Evolutionary conservation across 371 early-diverging fungal genomes (phyloP).

Genomic region (Syncephalastrum contaminatum): DNA sequence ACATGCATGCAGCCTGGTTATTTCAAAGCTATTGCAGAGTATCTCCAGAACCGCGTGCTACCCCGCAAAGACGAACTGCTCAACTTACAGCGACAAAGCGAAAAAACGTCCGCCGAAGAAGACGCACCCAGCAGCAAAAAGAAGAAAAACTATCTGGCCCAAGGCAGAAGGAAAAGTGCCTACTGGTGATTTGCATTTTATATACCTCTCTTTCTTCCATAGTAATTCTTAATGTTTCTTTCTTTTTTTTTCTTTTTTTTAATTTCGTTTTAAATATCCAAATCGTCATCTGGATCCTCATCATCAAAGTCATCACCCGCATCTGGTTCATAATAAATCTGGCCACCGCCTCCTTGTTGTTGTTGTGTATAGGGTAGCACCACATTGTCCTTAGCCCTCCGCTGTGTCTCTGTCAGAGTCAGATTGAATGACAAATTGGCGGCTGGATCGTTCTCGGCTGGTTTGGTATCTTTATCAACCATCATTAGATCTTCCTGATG

Average conservation of each 20-base stretch:
- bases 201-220: constrained; percentile 1
- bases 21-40: constrained; percentile 70
- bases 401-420: constrained; percentile 81
- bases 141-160: constrained; percentile 12
- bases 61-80: constrained; percentile 2
- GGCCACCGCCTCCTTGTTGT: constrained; percentile 41
- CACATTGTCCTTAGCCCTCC: constrained; percentile 69
- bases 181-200: constrained; percentile 4
- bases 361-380: constrained; percentile 81
- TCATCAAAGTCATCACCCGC: constrained; percentile 33
- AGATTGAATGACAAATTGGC: constrained; percentile 83
- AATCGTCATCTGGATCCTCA: constrained; percentile 30
- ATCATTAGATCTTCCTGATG: constrained; percentile 10
- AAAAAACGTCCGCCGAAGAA: neutral
- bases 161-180: constrained; percentile 15
- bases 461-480: constrained; percentile 1
- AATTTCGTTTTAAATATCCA: constrained; percentile 16
- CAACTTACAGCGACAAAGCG: neutral
- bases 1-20: constrained; percentile 82
- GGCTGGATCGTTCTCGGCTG: constrained; percentile 28
- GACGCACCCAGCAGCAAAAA: neutral
- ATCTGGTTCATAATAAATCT: constrained; percentile 29
- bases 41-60: constrained; percentile 15
- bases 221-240: too few relatives aligned
- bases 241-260: neutral